A percentile compares a stretch with the other conserved stretches of the same genome.
These are phyloP conservation scores for Penstemon eatonii DNA, from an alignment of 257 asterid species.

Conservation along the genomic window DNA sequence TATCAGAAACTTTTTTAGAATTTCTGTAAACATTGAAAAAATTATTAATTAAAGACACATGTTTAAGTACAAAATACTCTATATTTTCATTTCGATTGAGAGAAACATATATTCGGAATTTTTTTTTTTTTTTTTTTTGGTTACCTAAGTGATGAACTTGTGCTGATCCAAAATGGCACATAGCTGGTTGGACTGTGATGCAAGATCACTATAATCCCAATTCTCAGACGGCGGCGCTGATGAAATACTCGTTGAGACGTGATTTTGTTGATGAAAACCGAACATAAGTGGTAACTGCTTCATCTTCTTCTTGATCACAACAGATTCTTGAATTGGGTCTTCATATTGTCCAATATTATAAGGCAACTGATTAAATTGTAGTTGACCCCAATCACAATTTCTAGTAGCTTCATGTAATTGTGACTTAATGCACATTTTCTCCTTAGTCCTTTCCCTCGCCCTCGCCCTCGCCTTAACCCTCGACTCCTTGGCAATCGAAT, in stretches of 20 bases:
- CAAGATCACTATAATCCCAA: slow-evolving; percentile 47
- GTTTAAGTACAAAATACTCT: too few species aligned
- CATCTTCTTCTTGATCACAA: slow-evolving; percentile 10
- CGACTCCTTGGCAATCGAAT: slow-evolving; percentile 43
- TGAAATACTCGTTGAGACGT: background rate
- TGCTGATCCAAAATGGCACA: slow-evolving; percentile 46
- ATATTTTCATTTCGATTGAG: too few species aligned
- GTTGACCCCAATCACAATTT: too few species aligned
- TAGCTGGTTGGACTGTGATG: slow-evolving; percentile 40
- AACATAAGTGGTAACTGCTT: background rate
- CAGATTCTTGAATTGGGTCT: slow-evolving; percentile 9
- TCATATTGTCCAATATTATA: background rate
- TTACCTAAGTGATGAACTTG: slow-evolving; percentile 56
- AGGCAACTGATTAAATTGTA: background rate
- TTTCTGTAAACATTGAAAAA: too few species aligned
- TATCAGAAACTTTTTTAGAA: too few species aligned
- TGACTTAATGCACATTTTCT: slow-evolving; percentile 47
- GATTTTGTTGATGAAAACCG: background rate
- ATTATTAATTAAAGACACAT: too few species aligned
- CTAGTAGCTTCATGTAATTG: slow-evolving; percentile 31
- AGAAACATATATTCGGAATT: background rate
- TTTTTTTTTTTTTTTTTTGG: slow-evolving; percentile 6
- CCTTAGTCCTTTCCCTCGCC: slow-evolving; percentile 84
- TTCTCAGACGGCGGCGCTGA: slow-evolving; percentile 22
- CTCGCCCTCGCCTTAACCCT: slow-evolving; percentile 87